These are phyloP conservation scores for Zygnema circumcarinatum DNA, from an alignment of 139 green algal species.

Conservation along the genomic window DNA sequence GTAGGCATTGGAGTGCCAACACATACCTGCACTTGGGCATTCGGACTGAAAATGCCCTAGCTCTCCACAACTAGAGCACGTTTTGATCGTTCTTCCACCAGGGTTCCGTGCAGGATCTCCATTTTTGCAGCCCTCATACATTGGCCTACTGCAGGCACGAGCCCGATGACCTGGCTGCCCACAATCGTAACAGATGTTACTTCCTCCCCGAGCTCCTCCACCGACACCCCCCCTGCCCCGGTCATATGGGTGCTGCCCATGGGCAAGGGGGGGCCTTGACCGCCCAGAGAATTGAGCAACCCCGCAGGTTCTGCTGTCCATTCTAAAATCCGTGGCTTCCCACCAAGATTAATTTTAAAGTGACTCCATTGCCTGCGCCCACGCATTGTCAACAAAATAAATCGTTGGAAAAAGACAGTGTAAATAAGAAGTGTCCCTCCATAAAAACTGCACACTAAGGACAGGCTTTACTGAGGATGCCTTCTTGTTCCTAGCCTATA, in stretches of 20 bases:
- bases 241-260: slow-evolving; percentile 1
- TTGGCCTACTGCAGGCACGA: not conserved
- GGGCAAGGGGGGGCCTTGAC: slow-evolving; percentile 7
- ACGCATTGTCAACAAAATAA: too few relatives aligned
- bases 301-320: slow-evolving; percentile 11
- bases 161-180: not conserved
- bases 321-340: too few relatives aligned
- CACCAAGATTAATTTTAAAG: too few relatives aligned
- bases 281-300: not conserved
- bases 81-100: not conserved
- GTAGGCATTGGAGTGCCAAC: too few relatives aligned
- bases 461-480: too few relatives aligned
- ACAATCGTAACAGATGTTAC: not conserved
- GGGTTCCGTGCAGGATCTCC: not conserved
- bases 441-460: too few relatives aligned
- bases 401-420: too few relatives aligned
- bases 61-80: slow-evolving; percentile 1
- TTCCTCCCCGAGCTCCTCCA: not conserved
- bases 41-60: slow-evolving; percentile 6
- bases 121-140: not conserved
- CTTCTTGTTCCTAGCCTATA: too few relatives aligned
- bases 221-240: not conserved
- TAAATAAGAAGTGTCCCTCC: too few relatives aligned
- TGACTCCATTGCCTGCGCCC: too few relatives aligned
- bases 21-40: not conserved